Evolutionary conservation across 306 rosid genomes (phyloP).

Genomic region (Cajanus cajan): DNA sequence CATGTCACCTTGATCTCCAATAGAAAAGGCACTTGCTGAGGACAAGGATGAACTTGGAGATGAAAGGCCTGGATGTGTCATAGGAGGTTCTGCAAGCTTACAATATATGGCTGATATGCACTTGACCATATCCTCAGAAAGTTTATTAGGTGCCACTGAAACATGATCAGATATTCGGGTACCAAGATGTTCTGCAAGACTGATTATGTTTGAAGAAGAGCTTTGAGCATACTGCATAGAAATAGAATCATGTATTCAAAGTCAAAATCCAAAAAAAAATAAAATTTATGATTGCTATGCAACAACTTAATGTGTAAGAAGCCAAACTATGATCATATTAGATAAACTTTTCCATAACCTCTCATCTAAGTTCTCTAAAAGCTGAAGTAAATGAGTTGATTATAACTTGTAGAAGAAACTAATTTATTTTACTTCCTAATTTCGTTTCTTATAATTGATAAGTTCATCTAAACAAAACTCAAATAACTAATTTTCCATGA

Average conservation of each 20-base stretch:
- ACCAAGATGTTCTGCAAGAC: constrained; percentile 97
- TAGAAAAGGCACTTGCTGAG: constrained; percentile 70
- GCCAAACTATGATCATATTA: neutral
- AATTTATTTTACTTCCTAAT: neutral
- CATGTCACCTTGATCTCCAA: constrained; percentile 67
- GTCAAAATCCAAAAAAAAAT: neutral
- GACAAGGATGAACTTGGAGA: constrained; percentile 89
- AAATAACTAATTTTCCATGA: neutral
- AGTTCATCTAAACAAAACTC: neutral
- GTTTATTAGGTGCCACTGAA: constrained; percentile 66
- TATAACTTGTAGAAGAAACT: neutral
- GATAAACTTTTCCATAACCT: too few species aligned
- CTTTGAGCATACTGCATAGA: constrained; percentile 67
- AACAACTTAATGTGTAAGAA: neutral
- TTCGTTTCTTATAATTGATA: neutral
- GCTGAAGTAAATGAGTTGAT: neutral
- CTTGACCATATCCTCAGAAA: constrained; percentile 93
- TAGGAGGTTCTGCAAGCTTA: constrained; percentile 86
- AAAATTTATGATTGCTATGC: neutral
- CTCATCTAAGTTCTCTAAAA: too few species aligned
- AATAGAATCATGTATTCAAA: neutral
- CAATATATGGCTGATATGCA: constrained; percentile 88
- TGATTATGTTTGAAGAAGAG: constrained; percentile 63
- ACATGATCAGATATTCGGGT: constrained; percentile 80
- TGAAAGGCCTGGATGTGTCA: constrained; percentile 62